Evolutionary conservation across 208 protist genomes (phyloP), one percentile per base, ranked within the genome.

Genomic region (Leishmania gerbilli): DNA sequence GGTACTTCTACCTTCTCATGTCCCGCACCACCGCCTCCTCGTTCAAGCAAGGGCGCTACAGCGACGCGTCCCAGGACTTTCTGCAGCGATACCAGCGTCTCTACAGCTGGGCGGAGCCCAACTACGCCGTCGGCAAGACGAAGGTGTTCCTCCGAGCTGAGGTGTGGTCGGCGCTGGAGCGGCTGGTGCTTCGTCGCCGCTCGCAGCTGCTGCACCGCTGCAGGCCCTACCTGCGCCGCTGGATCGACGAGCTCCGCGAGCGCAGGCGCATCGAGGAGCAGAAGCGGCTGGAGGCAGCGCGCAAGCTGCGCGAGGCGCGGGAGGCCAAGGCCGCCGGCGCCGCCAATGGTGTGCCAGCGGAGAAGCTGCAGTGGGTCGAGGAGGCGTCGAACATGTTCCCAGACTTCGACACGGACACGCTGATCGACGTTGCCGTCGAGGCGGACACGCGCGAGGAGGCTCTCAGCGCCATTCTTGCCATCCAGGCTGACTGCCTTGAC

Each of bases 71-170:
- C 77, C 80, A 84, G 56, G 77, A 89, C 74, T 85, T 95, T 31
- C 87, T 96, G 40, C 74, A 87, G 69, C 87, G 74, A 60, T 94
- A 96, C 77, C 84, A 95, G 79, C 82, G 84, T 27, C 68, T 97
- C 17, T 96, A 95, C 80, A 31, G 60, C 31, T 96, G 90, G 91
- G 45, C 76, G 21, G 84, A 71, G 60, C 95, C 92, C 1, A 92
- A 95, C 88, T 97, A 90, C 77, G 95, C 90, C 6, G 85, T 97
- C 34, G 95, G 95, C 45, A 90, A 91, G 86, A 97, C 90, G 31
- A 97, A 98, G 84, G 95, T 98, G 21, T 98, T 98, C 85, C 77
- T 96, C 6, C 90, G 90, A n/a, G 91, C 91, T 3, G 90, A 97
- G 79, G 91, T 97, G 79, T 96, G 91, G 91, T 92, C 92, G 31